A percentile compares a stretch with the other conserved stretches of the same genome.
Evolutionary conservation across 2,329 filamentous ascomycete species (phyloP).

Genomic region (Penicillium sp.): DNA sequence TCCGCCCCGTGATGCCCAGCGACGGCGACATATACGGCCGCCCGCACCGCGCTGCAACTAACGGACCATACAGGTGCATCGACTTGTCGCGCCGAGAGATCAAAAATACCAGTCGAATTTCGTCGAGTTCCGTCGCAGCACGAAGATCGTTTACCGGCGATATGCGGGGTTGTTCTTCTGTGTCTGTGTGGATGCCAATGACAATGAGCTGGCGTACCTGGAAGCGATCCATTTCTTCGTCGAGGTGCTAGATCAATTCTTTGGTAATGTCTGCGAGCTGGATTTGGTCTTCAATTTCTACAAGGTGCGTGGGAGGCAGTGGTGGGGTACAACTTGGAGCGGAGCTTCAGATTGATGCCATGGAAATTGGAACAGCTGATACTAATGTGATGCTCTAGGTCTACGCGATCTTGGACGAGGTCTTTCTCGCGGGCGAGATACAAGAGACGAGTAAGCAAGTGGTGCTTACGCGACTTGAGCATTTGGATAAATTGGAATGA

Average conservation of each 20-base stretch:
- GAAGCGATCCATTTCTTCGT: slow-evolving; percentile 99
- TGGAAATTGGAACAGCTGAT: slow-evolving; percentile 4
- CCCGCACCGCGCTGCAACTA: slow-evolving; percentile 10
- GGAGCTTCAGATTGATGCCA: not conserved
- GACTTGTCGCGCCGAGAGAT: slow-evolving; percentile 93
- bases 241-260: slow-evolving; percentile 97
- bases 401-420: slow-evolving; percentile 97
- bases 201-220: slow-evolving; percentile 95
- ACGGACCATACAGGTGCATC: slow-evolving; percentile 71
- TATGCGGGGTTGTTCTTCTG: slow-evolving; percentile 99
- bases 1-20: slow-evolving; percentile 1
- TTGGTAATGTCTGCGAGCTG: slow-evolving; percentile 98
- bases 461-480: slow-evolving; percentile 88
- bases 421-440: slow-evolving; percentile 96
- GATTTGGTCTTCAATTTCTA: slow-evolving; percentile 80
- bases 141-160: slow-evolving; percentile 95
- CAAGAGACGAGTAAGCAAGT: slow-evolving; percentile 99
- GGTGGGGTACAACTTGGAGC: not conserved
- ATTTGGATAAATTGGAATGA: slow-evolving; percentile 94
- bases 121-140: slow-evolving; percentile 74
- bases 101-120: slow-evolving; percentile 99
- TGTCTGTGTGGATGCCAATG: slow-evolving; percentile 97
- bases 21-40: not conserved
- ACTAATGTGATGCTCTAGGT: slow-evolving; percentile 58
- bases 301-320: slow-evolving; percentile 55